phyloP scores from a whole-genome alignment of 179 eudicot species.

The Sideroxylon spinosum region DNA sequence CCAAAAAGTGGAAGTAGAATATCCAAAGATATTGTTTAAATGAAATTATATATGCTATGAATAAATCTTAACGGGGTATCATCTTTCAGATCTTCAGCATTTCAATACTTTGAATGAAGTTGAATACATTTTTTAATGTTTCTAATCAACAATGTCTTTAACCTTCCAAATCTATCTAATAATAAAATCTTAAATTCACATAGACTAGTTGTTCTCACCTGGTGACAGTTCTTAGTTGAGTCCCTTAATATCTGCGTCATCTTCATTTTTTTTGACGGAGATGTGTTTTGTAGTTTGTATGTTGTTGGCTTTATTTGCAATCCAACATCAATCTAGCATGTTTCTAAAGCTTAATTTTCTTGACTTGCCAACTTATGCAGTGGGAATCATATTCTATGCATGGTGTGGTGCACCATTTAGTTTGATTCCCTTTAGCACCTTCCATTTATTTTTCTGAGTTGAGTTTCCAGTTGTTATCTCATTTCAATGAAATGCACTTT shows the following conservation, averaged over 20 bases:
- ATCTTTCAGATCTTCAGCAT: neutral
- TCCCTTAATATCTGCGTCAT: neutral
- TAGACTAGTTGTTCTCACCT: neutral
- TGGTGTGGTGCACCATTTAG: neutral
- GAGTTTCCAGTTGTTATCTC: neutral
- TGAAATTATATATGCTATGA: neutral
- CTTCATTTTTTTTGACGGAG: neutral
- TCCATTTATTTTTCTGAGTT: slow-evolving; percentile 1
- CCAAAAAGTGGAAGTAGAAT: neutral
- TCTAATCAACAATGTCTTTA: neutral
- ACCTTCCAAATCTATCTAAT: neutral
- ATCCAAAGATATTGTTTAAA: neutral
- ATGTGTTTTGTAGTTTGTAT: neutral
- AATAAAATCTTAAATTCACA: neutral
- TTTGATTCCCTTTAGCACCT: neutral
- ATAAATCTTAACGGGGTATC: neutral
- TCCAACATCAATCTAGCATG: neutral
- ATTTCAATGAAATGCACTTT: neutral
- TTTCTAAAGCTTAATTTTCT: neutral
- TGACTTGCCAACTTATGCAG: neutral
- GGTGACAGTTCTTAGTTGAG: neutral
- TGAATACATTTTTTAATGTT: neutral
- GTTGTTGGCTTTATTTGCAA: neutral
- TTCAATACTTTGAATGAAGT: neutral
- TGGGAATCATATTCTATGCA: neutral